Evolutionary conservation across 345 rosid species (phyloP), one percentile per base, ranked within the genome.

Genomic region (Sonneratia caseolaris): DNA sequence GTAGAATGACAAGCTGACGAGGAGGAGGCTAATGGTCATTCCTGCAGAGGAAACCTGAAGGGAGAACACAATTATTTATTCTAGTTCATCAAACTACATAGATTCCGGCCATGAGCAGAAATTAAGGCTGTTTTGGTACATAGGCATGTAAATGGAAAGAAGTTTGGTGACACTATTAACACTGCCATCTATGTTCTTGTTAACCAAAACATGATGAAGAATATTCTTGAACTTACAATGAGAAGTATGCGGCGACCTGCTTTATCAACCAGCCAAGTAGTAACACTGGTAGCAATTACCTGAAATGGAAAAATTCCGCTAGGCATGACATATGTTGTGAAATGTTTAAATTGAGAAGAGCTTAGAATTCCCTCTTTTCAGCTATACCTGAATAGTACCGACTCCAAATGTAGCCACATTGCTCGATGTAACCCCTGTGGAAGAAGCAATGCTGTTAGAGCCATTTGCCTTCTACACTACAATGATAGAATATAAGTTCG

Each of bases 191-290:
- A 9, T 36, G 5, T 3, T 64, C 2, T 27, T 16, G 68, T 24
- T 5, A 57, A 57, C 32, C 12, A 57, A 5, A 57, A 47, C 65
- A 48, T 35, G 7, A 3, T 45, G 47, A 55, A 67, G 55, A 75
- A 64, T 19, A 37, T 73, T 38, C 68, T 45, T 75, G 73, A 57
- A 86, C 99, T 89, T 82, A 92, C 97, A 12, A 83, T 85, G 69
- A 95, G 99, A 14, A 95, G 83, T 75, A 90, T 64, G 57, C 98
- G 85, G 42, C 99, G 97, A 37, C 99, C 99, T 62, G 97, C 69
- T 80, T 73, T 88, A 83, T 95, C 99, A 43, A 74, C 81, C 80
- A 95, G 85, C 97, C 96, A 92, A 22, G 97, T 88, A 15, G 90
- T 68, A 37, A 90, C 76, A 68, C 75, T 96, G 67, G 99, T 95